Percentiles rank a stretch among this genome's conserved stretches.
Evolutionary conservation across 805 yeast species (phyloP).

Genomic region (Blastobotrys attinorum): DNA sequence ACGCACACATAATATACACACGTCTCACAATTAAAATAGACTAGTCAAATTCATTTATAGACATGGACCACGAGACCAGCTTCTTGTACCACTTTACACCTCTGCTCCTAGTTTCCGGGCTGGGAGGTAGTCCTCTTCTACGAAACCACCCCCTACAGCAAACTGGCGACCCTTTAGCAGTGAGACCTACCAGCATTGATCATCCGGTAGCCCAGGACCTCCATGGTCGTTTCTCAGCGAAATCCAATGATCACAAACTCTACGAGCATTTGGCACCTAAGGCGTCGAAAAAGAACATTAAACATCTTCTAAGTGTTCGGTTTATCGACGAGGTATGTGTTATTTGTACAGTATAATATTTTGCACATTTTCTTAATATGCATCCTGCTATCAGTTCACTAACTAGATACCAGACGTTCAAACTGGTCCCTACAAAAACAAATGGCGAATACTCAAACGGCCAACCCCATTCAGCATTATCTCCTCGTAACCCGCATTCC

Average conservation of each 20-base stretch:
- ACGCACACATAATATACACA: background rate
- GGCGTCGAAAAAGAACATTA: constrained; percentile 12
- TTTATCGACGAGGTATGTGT: constrained; percentile 13
- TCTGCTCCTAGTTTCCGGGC: constrained; percentile 13
- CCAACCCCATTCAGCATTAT: constrained; percentile 27
- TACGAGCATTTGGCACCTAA: constrained; percentile 16
- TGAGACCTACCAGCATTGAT: constrained; percentile 1
- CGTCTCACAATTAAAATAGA: background rate
- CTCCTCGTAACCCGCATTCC: constrained; percentile 40
- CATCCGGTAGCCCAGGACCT: constrained; percentile 12
- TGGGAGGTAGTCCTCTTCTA: constrained; percentile 3
- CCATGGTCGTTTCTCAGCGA: constrained; percentile 9
- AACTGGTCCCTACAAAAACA: constrained; percentile 6
- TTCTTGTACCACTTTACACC: constrained; percentile 14
- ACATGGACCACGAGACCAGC: background rate
- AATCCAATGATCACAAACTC: constrained; percentile 9
- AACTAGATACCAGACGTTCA: background rate
- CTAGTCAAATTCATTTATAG: no score
- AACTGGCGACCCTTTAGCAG: constrained; percentile 9
- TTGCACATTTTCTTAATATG: background rate
- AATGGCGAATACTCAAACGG: constrained; percentile 10
- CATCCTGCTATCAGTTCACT: no score
- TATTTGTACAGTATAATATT: background rate
- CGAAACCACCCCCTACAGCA: constrained; percentile 9
- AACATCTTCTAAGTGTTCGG: constrained; percentile 13